These are phyloP conservation scores for Populus trichocarpa DNA, from an alignment of 441 rosid species.

Conservation along the genomic window DNA sequence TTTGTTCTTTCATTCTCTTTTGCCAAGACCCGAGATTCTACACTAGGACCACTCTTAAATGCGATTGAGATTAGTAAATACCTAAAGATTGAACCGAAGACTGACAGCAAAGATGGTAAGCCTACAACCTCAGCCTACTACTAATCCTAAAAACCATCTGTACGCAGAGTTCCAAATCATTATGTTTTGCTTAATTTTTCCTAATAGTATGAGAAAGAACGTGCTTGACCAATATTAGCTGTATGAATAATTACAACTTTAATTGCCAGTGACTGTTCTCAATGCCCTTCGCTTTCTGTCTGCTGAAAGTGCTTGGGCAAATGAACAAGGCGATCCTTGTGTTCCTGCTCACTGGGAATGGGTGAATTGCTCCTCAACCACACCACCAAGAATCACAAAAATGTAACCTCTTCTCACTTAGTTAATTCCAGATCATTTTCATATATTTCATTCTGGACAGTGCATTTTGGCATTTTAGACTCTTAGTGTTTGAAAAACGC, in stretches of 20 bases:
- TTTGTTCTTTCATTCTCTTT: slow-evolving; percentile 78
- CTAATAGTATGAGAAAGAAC: background rate
- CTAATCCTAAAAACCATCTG: background rate
- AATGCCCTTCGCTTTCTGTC: slow-evolving; percentile 50
- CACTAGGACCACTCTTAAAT: slow-evolving; percentile 78
- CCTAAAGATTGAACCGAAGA: slow-evolving; percentile 57
- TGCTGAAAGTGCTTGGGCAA: slow-evolving; percentile 46
- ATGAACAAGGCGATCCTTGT: slow-evolving; percentile 92
- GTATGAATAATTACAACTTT: slow-evolving; percentile 12
- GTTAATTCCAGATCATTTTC: slow-evolving; percentile 5
- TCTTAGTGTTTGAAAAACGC: background rate
- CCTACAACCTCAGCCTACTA: background rate
- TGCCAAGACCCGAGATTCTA: slow-evolving; percentile 69
- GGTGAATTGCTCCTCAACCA: slow-evolving; percentile 65
- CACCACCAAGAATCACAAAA: slow-evolving; percentile 81
- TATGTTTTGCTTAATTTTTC: background rate
- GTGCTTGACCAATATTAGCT: slow-evolving; percentile 5
- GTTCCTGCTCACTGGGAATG: slow-evolving; percentile 77
- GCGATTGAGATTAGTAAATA: slow-evolving; percentile 92
- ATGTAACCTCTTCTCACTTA: slow-evolving; percentile 47
- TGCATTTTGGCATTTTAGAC: background rate
- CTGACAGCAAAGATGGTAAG: slow-evolving; percentile 69
- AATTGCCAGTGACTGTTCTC: slow-evolving; percentile 54
- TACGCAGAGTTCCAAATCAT: background rate
- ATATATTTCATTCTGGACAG: background rate